A percentile compares a stretch with the other conserved stretches of the same genome.
Conservation (phyloP, 768 basidiomycete species). For the Agaricus blazei region DNA sequence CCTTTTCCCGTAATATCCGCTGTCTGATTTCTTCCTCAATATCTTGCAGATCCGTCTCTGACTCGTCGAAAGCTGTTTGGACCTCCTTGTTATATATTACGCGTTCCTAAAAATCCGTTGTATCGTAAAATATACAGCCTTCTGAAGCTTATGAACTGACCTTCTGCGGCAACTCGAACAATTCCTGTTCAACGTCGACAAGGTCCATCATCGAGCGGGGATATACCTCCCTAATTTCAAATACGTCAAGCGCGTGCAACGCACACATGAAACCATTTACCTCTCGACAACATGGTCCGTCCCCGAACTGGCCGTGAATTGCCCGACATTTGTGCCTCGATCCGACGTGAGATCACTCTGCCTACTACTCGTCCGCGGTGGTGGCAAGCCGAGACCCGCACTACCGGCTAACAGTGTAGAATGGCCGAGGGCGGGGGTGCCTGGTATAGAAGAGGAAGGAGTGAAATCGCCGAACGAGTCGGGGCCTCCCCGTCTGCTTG, state of each 20-base stretch:
- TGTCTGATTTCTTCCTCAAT: constrained; percentile 75
- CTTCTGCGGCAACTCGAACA: constrained; percentile 87
- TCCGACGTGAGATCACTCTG: constrained; percentile 60
- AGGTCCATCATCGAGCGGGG: constrained; percentile 69
- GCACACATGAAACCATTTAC: constrained; percentile 31
- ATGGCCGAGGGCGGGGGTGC: constrained; percentile 53
- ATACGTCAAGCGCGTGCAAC: not conserved
- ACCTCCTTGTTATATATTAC: constrained; percentile 83
- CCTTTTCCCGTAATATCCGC: constrained; percentile 62
- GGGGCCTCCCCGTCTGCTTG: constrained; percentile 34
- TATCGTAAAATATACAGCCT: not conserved
- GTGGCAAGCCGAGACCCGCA: constrained; percentile 33
- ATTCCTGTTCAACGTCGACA: constrained; percentile 85
- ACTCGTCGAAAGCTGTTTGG: constrained; percentile 67
- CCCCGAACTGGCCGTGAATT: constrained; percentile 35
- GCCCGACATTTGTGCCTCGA: constrained; percentile 29
- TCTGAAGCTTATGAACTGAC: constrained; percentile 29
- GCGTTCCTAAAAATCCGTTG: constrained; percentile 49
- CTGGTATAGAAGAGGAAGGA: constrained; percentile 67
- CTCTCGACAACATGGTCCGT: constrained; percentile 70
- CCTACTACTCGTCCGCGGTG: constrained; percentile 59
- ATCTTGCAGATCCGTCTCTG: constrained; percentile 35
- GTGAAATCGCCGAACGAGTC: constrained; percentile 58
- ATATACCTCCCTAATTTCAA: constrained; percentile 45
- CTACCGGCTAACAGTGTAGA: constrained; percentile 29